A percentile compares a stretch with the other conserved stretches of the same genome.
These are phyloP conservation scores for Starmerella geochares DNA, from an alignment of 805 yeast genomes.

Conservation along the genomic window DNA sequence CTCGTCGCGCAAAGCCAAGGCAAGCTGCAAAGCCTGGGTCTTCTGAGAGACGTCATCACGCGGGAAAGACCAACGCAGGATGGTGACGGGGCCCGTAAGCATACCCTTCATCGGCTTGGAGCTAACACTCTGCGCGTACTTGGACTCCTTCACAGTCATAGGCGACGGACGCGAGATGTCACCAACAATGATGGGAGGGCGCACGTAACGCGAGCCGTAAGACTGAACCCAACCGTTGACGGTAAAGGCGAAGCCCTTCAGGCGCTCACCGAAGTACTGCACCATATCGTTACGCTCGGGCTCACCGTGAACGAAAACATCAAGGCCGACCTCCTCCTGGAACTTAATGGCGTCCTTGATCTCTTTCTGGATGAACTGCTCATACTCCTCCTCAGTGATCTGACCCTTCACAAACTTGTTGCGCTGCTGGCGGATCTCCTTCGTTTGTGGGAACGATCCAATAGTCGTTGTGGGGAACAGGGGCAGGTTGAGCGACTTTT, in stretches of 20 bases:
- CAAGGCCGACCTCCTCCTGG: conserved; percentile 98
- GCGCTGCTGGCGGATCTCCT: conserved; percentile 97
- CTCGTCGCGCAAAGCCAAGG: conserved; percentile 96
- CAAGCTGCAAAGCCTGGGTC: conserved; percentile 92
- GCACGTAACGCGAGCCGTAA: conserved; percentile 98
- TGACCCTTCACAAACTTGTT: conserved; percentile 97
- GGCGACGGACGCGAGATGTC: conserved; percentile 97
- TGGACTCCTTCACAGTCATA: conserved; percentile 98
- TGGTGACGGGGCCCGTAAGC: conserved; percentile 99
- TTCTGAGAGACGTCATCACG: conserved; percentile 92
- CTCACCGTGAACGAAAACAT: conserved; percentile 98
- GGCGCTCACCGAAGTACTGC: conserved; percentile 98
- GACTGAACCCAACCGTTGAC: conserved; percentile 99
- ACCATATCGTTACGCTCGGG: conserved; percentile 99
- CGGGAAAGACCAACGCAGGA: conserved; percentile 99
- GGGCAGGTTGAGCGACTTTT: conserved; percentile 86
- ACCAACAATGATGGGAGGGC: conserved; percentile 99
- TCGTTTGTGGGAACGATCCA: conserved; percentile 99
- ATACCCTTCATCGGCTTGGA: conserved; percentile 98
- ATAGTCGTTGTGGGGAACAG: conserved; percentile 99
- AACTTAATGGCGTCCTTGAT: conserved; percentile 90
- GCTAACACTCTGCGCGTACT: conserved; percentile 95
- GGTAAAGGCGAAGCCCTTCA: conserved; percentile 97
- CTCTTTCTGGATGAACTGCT: conserved; percentile 92
- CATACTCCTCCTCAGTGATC: conserved; percentile 89